Evolutionary conservation across 495 filamentous ascomycete species (phyloP), one percentile per base, ranked within the genome.

Genomic region (Penicillium cataractarum): DNA sequence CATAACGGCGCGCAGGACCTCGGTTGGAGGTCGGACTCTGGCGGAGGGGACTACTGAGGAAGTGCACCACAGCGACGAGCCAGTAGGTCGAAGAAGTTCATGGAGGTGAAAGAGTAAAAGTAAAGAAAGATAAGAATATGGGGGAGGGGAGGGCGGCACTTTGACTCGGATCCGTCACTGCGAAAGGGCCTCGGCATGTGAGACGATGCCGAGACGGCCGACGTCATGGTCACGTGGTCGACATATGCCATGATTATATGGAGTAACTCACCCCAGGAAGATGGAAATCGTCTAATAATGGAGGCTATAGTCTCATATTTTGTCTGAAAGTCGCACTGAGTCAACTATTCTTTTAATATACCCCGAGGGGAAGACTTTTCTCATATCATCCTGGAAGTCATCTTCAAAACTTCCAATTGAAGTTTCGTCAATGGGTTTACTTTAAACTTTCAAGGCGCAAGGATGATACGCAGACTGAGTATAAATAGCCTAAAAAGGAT

Each of bases 131-230:
- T 42, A 39, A 60, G 57, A 29, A 64, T 51, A 58, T 54, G 31
- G 32, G 51, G 63, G 15, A 59, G 46, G 56, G 48, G 40, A 57
- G 26, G 40, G 53, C 71, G 70, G 73, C 71, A 74, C 59, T 72
- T 74, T 65, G 57, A 56, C 63, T 71, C 70, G 71, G 71, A 62
- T 64, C 61, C 55, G 64, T 60, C 60, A 31, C 35, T 52, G 57
- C 50, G 65, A 73, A 72, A 74, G 72, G 71, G 71, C 77, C 77
- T 76, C 74, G 77, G 77, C 77, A 79, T 79, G 77, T 79, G 77
- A 77, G 75, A 66, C 31, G 40, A 55, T 60, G 58, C 71, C 60
- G 66, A n/a, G n/a, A 65, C 60, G 66, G 65, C 65, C 63, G 63
- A 79, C 75, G 77, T 79, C 77, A 79, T 75, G 73, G 71, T 76